Evolutionary conservation across 1,284 basidiomycete species (phyloP).

Genomic region (Microbotryum silenes-acaulis): DNA sequence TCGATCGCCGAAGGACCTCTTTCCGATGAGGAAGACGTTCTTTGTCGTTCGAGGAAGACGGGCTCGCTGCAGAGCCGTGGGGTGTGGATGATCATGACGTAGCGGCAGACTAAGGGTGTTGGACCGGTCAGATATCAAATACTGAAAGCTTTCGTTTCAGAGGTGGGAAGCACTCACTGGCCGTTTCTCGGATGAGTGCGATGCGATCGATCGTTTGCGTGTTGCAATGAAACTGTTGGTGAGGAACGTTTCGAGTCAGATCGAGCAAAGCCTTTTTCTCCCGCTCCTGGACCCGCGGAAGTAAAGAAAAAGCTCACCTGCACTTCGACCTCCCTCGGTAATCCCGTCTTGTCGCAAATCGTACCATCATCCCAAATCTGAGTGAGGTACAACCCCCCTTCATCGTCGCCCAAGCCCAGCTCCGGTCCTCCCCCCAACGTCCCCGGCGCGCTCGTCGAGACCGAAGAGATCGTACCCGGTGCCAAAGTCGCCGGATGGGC

Average conservation of each 20-base stretch:
- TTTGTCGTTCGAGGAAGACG: slow-evolving; percentile 52
- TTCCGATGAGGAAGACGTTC: not conserved
- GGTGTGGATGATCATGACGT: slow-evolving; percentile 84
- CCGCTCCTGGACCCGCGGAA: too few relatives aligned
- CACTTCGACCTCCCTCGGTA: slow-evolving; percentile 77
- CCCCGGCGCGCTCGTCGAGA: slow-evolving; percentile 5
- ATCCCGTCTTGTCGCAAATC: slow-evolving; percentile 76
- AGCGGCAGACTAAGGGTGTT: slow-evolving; percentile 50
- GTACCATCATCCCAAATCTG: slow-evolving; percentile 83
- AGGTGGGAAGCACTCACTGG: slow-evolving; percentile 42
- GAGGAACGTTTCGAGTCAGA: not conserved
- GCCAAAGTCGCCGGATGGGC: too few relatives aligned
- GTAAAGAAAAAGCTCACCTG: slow-evolving; percentile 53
- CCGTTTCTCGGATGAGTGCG: slow-evolving; percentile 81
- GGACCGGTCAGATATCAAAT: not conserved
- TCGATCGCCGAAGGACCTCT: slow-evolving; percentile 16
- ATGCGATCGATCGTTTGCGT: slow-evolving; percentile 57
- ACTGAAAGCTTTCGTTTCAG: slow-evolving; percentile 34
- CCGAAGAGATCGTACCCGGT: too few relatives aligned
- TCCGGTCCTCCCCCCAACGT: slow-evolving; percentile 9
- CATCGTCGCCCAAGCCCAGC: slow-evolving; percentile 11
- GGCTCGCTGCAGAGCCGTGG: slow-evolving; percentile 84
- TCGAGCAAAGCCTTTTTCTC: not conserved
- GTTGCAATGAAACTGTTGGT: slow-evolving; percentile 69
- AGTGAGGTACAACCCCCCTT: slow-evolving; percentile 57